These are phyloP conservation scores for Corrigiola litoralis DNA, from an alignment of 179 eudicot species.

Conservation along the genomic window DNA sequence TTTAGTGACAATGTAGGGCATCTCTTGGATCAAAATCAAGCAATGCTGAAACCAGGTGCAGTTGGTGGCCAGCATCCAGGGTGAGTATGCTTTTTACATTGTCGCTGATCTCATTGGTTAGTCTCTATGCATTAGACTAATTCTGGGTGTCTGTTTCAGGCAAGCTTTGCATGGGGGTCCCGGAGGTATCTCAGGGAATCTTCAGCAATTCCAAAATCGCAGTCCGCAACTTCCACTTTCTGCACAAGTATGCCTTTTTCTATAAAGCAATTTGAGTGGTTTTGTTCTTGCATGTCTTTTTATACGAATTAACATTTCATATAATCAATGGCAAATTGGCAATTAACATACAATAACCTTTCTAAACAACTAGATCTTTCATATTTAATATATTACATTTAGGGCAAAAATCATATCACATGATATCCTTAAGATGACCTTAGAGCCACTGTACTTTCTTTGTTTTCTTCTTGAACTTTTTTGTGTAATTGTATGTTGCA, in stretches of 20 bases:
- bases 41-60: slow-evolving; percentile 32
- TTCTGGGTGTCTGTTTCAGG: slow-evolving; percentile 18
- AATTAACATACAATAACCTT: too few relatives aligned
- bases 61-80: slow-evolving; percentile 44
- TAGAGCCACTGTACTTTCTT: too few relatives aligned
- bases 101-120: slow-evolving; percentile 7
- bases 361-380: too few relatives aligned
- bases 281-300: background rate
- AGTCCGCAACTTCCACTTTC: slow-evolving; percentile 38
- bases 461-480: too few relatives aligned
- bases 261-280: background rate
- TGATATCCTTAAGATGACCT: too few relatives aligned
- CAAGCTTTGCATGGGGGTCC: slow-evolving; percentile 38
- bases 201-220: slow-evolving; percentile 40
- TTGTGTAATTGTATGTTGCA: too few relatives aligned
- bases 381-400: too few relatives aligned
- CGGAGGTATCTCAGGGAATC: slow-evolving; percentile 39
- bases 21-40: slow-evolving; percentile 36
- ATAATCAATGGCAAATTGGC: too few relatives aligned
- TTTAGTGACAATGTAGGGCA: slow-evolving; percentile 40
- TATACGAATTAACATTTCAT: too few relatives aligned
- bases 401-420: too few relatives aligned
- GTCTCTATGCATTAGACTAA: background rate
- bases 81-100: slow-evolving; percentile 22
- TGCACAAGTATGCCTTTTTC: slow-evolving; percentile 29